Base-by-base conservation (phyloP, 140 eudicot species). In the Erigeron philadelphicus region DNA sequence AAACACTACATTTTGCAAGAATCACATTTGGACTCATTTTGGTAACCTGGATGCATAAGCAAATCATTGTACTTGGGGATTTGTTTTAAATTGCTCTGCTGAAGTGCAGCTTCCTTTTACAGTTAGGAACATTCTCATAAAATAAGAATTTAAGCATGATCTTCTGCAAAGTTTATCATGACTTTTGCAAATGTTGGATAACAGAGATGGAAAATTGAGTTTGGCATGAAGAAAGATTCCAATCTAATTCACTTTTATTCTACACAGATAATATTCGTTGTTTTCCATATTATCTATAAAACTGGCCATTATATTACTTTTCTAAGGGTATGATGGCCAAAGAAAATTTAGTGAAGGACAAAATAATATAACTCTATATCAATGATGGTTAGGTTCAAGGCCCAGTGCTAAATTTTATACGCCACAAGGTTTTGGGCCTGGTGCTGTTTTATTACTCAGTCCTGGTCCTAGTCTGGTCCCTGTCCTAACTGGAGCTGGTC, bases 291-390 rank as follows among this genome's bases (percentile, higher is more conserved):
- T n/a, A 13, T 13, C 9, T 38, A 5, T 12, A 6, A 41, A 40
- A 40, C 11, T 61, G 38, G 67, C 25, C 25, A 61, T 15, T 40
- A 0, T 66, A n/a, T 12, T 44, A 18, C 15, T 49, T 25, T 13
- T 49, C 49, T 6, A 47, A 66, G 59, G 59, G 11, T 66, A 47
- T 47, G 8, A 21, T 47, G 71, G 60, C 48, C 7, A 23, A 66
- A 66, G 25, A 46, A 19, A 66, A 23, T 25, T 19, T 11, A 6
- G 16, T 10, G 44, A 43, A 43, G 31, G 62, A 8, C n/a, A 61
- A 16, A 10, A 16, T n/a, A 6, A 16, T n/a, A 1, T 9, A 17
- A 18, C 16, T 54, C 11, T 54, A 54, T 12, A n/a, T 6, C 4
- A 17, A 54, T 15, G 35, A 15, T 23, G 11, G 18, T 21, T 9